Conservation (phyloP, 305 asterid genomes). For the Solanum chacoense region DNA sequence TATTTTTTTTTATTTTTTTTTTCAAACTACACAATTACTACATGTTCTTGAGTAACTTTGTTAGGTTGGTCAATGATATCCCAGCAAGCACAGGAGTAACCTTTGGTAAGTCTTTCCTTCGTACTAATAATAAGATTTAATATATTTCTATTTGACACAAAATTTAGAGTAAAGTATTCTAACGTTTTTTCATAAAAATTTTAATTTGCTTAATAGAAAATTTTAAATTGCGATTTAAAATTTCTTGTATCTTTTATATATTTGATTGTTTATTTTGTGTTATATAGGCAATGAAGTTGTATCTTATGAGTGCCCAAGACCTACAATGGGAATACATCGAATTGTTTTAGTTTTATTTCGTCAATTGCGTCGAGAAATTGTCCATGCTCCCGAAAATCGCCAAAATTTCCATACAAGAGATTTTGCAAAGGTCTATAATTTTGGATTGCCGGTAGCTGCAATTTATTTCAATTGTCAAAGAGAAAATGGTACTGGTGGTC, state of each 20-base stretch:
- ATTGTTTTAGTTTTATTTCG: slow-evolving; percentile 1
- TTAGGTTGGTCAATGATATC: slow-evolving; percentile 28
- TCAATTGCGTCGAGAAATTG: background rate
- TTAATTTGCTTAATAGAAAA: too few species aligned
- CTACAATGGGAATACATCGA: slow-evolving; percentile 9
- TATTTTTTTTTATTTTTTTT: too few species aligned
- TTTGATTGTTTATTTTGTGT: background rate
- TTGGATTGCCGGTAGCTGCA: slow-evolving; percentile 2
- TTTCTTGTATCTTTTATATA: background rate
- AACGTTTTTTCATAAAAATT: background rate
- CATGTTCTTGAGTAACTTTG: background rate
- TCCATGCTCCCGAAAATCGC: background rate
- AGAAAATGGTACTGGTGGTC: slow-evolving; percentile 7
- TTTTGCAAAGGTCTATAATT: slow-evolving; percentile 4
- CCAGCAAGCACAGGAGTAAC: slow-evolving; percentile 23
- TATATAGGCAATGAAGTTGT: slow-evolving; percentile 2
- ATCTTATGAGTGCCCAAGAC: slow-evolving; percentile 5
- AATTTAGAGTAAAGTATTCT: too few species aligned
- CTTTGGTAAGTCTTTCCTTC: slow-evolving; percentile 12
- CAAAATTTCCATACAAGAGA: slow-evolving; percentile 2
- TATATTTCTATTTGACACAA: too few species aligned
- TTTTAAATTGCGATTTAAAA: background rate
- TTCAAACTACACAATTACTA: background rate
- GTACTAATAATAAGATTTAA: background rate
- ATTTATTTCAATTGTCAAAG: slow-evolving; percentile 6